Percentiles rank a stretch among this genome's conserved stretches.
These are phyloP conservation scores for Mortierella sp. DNA, from an alignment of 371 early-diverging fungal genomes.

Conservation along the genomic window DNA sequence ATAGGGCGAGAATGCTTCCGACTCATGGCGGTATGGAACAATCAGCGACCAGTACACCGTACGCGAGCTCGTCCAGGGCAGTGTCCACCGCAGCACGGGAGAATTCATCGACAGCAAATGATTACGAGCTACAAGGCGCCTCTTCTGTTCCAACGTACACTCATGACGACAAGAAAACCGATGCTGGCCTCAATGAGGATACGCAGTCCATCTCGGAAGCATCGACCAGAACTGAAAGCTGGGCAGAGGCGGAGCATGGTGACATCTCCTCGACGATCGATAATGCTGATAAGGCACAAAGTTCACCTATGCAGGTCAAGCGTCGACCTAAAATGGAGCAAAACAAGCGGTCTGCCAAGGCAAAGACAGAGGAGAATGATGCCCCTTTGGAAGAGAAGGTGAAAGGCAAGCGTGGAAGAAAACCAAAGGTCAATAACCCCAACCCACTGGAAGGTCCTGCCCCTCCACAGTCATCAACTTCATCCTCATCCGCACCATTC, in stretches of 20 bases:
- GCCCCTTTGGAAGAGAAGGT: conserved; percentile 21
- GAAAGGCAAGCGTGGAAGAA: conserved; percentile 43
- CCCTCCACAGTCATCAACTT: not conserved
- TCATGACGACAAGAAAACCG: conserved; percentile 8
- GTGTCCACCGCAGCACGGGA: not conserved
- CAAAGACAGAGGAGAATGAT: conserved; percentile 28
- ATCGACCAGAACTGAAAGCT: conserved; percentile 13
- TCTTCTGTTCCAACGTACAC: not conserved
- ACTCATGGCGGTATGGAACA: conserved; percentile 8
- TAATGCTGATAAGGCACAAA: not conserved
- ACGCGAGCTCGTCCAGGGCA: not conserved
- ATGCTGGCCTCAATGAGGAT: conserved; percentile 3
- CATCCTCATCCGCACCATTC: not conserved
- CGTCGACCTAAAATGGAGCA: conserved; percentile 38
- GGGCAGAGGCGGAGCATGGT: conserved; percentile 2
- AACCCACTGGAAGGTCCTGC: conserved; percentile 23
- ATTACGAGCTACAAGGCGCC: not conserved
- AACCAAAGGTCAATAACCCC: conserved; percentile 33
- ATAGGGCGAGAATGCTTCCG: conserved; percentile 33
- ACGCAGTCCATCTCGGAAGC: conserved; percentile 6
- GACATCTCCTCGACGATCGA: conserved; percentile 5
- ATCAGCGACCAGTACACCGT: not conserved
- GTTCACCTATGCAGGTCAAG: conserved; percentile 19
- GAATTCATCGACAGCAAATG: not conserved
- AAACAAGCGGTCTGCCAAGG: conserved; percentile 21